Base-by-base conservation (phyloP, 768 basidiomycete genomes). In the Phlebiopsis flavidoalba region DNA sequence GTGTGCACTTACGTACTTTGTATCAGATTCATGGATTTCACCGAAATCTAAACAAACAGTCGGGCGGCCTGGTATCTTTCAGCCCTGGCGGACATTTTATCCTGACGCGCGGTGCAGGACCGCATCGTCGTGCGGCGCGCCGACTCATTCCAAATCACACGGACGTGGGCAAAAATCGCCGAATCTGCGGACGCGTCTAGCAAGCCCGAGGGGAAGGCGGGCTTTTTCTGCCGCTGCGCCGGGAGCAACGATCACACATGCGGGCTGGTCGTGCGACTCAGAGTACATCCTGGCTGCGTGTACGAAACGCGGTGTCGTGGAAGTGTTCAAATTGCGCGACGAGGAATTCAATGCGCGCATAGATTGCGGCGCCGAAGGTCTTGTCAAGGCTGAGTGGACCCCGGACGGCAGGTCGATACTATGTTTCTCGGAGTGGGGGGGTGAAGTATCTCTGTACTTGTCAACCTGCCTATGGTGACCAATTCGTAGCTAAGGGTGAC, bases 361-460 rank as follows among this genome's bases (percentile, higher is more conserved):
- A 62, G 89, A 93, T 64, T 80, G 88, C 7, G 92, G 91, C 26
- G 80, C 86, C 24, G 95, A 96, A 78, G 88, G 95, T 11, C 82
- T 97, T 53, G 82, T 86, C 19, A 91, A 85, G 69, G 91, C 88
- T 17, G 92, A 95, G 68, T 98, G 95, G 95, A 90, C 89, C 0
- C 91, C 89, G 2, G 90, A 89, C 69, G 93, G 93, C 15, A 80
- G 90, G 40, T 85, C 84, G 15, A 77, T 97, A 5, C 74, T 97
- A 33, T 95, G 91, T 68, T 98, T 95, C 73, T 95, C 93, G 3
- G 91, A 95, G 66, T 92, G 92, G 89, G 92, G n/a, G 90, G 66
- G 95, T 95, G 76, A n/a, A 78, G 94, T 83, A 21, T 1, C 57
- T 19, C n/a, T 8, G 46, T 5, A 15, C 11, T 35, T 45, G 35